These are phyloP conservation scores for Paraglomus occultum DNA, from an alignment of 192 early-diverging fungal genomes.

Conservation along the genomic window DNA sequence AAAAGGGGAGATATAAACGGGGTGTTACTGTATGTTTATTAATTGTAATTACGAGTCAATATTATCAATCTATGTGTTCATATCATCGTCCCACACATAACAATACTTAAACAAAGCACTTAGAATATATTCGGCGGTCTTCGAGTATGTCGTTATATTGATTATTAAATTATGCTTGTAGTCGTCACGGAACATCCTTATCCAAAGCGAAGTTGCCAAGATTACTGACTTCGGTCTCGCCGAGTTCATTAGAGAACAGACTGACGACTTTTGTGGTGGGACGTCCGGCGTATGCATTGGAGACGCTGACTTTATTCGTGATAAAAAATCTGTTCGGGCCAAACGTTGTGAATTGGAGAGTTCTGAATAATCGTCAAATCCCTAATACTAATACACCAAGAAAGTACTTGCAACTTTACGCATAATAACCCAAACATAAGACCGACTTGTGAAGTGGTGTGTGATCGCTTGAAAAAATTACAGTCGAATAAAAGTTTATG, in stretches of 20 bases:
- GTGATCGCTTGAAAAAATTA: no score
- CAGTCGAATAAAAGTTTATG: no score
- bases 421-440: slow-evolving; percentile 22
- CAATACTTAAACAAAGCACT: no score
- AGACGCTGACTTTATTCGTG: background rate
- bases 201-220: background rate
- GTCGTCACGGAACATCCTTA: slow-evolving; percentile 17
- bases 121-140: no score
- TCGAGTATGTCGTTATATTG: background rate
- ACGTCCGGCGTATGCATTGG: background rate
- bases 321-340: slow-evolving; percentile 35
- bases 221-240: slow-evolving; percentile 24
- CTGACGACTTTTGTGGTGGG: background rate
- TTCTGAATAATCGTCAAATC: slow-evolving; percentile 19
- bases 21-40: no score
- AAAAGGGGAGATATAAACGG: no score
- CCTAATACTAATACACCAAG: slow-evolving; percentile 33
- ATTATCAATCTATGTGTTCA: no score
- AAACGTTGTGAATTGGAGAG: slow-evolving; percentile 6
- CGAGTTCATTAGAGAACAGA: background rate
- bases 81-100: no score
- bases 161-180: no score
- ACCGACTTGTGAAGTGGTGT: no score
- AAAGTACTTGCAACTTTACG: slow-evolving; percentile 40
- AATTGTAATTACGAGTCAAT: no score